These are phyloP conservation scores for Saccharomyces eubayanus DNA, from an alignment of 805 yeast genomes.

Conservation along the genomic window DNA sequence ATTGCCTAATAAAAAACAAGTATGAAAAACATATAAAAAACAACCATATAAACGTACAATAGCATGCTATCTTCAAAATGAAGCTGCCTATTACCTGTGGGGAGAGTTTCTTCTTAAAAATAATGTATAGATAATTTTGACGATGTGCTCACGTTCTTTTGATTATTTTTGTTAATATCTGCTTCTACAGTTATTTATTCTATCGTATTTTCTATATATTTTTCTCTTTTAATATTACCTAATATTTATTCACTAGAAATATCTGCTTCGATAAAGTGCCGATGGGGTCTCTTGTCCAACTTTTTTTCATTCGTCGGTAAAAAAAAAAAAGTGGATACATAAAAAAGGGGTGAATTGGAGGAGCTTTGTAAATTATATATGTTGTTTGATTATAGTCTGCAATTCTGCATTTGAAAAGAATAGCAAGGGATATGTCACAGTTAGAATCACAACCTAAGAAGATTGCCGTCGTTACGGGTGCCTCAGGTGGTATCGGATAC, in stretches of 20 bases:
- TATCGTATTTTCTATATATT: neutral
- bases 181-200: neutral
- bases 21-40: neutral
- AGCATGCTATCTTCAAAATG: neutral
- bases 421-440: neutral
- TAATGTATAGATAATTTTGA: neutral
- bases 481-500: slow-evolving; percentile 53
- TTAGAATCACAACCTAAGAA: slow-evolving; percentile 16
- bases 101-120: neutral
- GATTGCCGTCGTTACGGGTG: slow-evolving; percentile 50
- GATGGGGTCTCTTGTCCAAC: too few relatives aligned
- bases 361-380: neutral
- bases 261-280: neutral
- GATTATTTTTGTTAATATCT: neutral
- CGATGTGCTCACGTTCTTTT: neutral
- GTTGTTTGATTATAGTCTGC: neutral
- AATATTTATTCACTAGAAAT: neutral
- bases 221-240: neutral
- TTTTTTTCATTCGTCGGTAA: neutral
- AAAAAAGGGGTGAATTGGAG: neutral
- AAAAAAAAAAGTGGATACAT: neutral
- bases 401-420: neutral
- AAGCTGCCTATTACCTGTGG: neutral
- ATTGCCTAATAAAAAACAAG: neutral
- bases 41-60: neutral